Evolutionary conservation across 495 filamentous ascomycete species (phyloP).

Genomic region (Trichocladium antarcticum): DNA sequence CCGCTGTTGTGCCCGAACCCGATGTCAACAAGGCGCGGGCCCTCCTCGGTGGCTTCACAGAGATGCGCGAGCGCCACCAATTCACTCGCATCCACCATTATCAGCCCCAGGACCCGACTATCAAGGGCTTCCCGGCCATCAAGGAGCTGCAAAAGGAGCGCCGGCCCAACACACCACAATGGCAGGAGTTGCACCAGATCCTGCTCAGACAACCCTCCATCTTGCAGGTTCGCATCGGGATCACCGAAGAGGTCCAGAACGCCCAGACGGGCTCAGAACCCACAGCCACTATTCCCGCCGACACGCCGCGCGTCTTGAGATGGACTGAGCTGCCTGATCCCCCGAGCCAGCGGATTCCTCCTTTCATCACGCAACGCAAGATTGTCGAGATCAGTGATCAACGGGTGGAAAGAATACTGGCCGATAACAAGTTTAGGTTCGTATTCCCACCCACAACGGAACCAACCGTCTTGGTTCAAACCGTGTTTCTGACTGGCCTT

Average conservation of each 20-base stretch:
- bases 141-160: slow-evolving; percentile 27
- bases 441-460: background rate
- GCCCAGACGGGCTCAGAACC: background rate
- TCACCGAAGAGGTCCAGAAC: slow-evolving; percentile 27
- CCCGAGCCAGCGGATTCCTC: slow-evolving; percentile 14
- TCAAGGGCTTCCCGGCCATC: slow-evolving; percentile 16
- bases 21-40: slow-evolving; percentile 29
- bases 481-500: background rate
- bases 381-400: slow-evolving; percentile 22
- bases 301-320: slow-evolving; percentile 15
- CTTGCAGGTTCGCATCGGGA: slow-evolving; percentile 30
- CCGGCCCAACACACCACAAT: slow-evolving; percentile 16
- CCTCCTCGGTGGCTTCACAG: slow-evolving; percentile 32
- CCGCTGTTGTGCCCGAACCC: slow-evolving; percentile 24
- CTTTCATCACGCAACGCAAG: slow-evolving; percentile 30
- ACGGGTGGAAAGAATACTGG: slow-evolving; percentile 16
- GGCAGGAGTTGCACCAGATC: slow-evolving; percentile 34
- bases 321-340: slow-evolving; percentile 39
- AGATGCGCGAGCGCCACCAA: slow-evolving; percentile 28
- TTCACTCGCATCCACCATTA: slow-evolving; percentile 29
- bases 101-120: slow-evolving; percentile 17
- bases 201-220: slow-evolving; percentile 31
- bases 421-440: slow-evolving; percentile 27
- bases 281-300: background rate
- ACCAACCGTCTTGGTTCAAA: too few species aligned